Evolutionary conservation across 176 grass and related monocot species (phyloP).

Genomic region (Typha latifolia): DNA sequence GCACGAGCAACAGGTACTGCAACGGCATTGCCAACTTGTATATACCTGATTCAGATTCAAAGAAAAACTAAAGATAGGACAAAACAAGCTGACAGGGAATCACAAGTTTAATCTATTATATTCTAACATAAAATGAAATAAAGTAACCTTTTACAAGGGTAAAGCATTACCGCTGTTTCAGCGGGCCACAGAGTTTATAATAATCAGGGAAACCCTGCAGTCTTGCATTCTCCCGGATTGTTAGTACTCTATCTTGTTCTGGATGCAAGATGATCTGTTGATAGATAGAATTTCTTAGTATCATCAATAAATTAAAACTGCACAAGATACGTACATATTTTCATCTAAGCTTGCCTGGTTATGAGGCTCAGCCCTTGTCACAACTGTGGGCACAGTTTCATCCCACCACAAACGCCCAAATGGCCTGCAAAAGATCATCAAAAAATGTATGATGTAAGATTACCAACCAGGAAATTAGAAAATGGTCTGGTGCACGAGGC

Average conservation of each 20-base stretch:
- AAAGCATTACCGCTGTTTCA: conserved; percentile 53
- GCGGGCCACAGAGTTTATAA: conserved; percentile 35
- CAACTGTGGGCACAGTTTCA: conserved; percentile 74
- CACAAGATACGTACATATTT: not conserved
- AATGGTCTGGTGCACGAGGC: no score
- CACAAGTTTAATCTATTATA: no score
- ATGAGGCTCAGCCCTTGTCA: conserved; percentile 74
- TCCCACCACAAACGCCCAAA: conserved; percentile 93
- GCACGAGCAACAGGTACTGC: conserved; percentile 36
- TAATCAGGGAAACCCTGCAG: conserved; percentile 75
- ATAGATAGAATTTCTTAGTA: not conserved
- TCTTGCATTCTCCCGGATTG: conserved; percentile 74
- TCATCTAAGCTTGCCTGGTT: conserved; percentile 40
- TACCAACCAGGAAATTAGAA: not conserved
- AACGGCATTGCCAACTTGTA: conserved; percentile 42
- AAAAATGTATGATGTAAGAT: not conserved
- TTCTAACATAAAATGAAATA: not conserved
- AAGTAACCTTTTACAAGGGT: not conserved
- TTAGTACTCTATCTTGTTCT: conserved; percentile 48
- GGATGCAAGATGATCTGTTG: conserved; percentile 57
- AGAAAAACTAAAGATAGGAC: not conserved
- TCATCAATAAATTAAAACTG: not conserved
- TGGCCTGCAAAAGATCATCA: conserved; percentile 31
- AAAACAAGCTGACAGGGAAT: no score
- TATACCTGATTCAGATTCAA: conserved; percentile 25